Conservation (phyloP, 2,329 filamentous ascomycete species). For the Rhinocladiella similis region DNA sequence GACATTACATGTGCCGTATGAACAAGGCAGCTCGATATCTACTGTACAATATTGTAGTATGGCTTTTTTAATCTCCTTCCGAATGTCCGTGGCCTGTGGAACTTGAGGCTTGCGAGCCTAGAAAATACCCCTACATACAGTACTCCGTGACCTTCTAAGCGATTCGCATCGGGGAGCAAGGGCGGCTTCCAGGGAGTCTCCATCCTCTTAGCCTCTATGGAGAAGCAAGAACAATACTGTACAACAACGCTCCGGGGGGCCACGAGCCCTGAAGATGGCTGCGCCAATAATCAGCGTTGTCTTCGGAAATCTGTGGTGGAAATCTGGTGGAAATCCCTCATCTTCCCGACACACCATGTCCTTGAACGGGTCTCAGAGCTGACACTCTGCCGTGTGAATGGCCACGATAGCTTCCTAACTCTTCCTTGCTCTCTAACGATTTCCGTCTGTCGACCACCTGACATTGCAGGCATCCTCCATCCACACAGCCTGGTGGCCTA, state of each 20-base stretch:
- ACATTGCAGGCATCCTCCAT: slow-evolving; percentile 5
- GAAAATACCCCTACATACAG: neutral
- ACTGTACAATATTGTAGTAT: too few species aligned
- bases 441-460: slow-evolving; percentile 19
- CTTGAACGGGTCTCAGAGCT: neutral
- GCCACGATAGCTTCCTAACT: slow-evolving; percentile 13
- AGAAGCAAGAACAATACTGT: too few species aligned
- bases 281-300: neutral
- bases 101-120: neutral
- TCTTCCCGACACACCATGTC: slow-evolving; percentile 13
- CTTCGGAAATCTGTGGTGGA: slow-evolving; percentile 1
- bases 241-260: neutral
- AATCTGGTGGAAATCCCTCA: slow-evolving; percentile 22
- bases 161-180: neutral
- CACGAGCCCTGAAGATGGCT: neutral
- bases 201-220: too few species aligned
- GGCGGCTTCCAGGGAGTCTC: neutral
- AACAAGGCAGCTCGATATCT: too few species aligned
- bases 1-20: too few species aligned
- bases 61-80: too few species aligned
- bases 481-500: slow-evolving; percentile 3
- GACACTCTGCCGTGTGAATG: slow-evolving; percentile 14
- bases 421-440: slow-evolving; percentile 19
- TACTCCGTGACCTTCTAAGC: too few species aligned
- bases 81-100: neutral